Evolutionary conservation across 2,329 filamentous ascomycete genomes (phyloP).

Genomic region (Ceratocystis albifundus): DNA sequence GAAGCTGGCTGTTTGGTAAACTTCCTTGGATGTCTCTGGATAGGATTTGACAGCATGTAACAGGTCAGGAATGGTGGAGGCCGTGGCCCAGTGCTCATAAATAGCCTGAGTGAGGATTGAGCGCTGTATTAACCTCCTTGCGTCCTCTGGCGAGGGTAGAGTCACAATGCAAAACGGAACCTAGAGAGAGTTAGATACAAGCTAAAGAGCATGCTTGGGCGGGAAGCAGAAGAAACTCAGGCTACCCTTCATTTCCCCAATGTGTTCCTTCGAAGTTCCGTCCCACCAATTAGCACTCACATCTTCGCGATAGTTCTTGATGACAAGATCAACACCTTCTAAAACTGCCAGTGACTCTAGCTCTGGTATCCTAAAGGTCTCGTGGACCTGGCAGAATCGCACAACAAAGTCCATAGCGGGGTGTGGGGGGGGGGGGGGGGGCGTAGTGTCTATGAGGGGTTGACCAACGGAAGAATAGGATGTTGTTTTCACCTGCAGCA

Average conservation of each 20-base stretch:
- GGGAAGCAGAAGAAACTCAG: background rate
- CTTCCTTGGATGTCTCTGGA: conserved; percentile 24
- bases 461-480: too few relatives aligned
- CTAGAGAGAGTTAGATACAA: conserved; percentile 36
- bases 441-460: too few relatives aligned
- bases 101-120: conserved; percentile 74
- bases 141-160: conserved; percentile 53
- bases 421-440: too few relatives aligned
- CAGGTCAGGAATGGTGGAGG: conserved; percentile 52
- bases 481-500: too few relatives aligned
- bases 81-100: conserved; percentile 79
- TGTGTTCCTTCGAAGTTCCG: too few relatives aligned
- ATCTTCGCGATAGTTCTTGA: conserved; percentile 62
- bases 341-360: conserved; percentile 66
- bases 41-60: conserved; percentile 37
- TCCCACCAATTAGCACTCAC: conserved; percentile 40
- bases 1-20: conserved; percentile 58
- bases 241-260: too few relatives aligned
- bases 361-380: conserved; percentile 81
- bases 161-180: conserved; percentile 75
- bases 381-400: conserved; percentile 78
- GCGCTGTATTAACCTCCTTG: conserved; percentile 55
- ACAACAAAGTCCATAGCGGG: conserved; percentile 63
- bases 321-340: conserved; percentile 53
- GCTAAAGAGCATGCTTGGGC: conserved; percentile 17